phyloP scores from a whole-genome alignment of 1,284 basidiomycete genomes.

The Bondarzewia mesenterica region DNA sequence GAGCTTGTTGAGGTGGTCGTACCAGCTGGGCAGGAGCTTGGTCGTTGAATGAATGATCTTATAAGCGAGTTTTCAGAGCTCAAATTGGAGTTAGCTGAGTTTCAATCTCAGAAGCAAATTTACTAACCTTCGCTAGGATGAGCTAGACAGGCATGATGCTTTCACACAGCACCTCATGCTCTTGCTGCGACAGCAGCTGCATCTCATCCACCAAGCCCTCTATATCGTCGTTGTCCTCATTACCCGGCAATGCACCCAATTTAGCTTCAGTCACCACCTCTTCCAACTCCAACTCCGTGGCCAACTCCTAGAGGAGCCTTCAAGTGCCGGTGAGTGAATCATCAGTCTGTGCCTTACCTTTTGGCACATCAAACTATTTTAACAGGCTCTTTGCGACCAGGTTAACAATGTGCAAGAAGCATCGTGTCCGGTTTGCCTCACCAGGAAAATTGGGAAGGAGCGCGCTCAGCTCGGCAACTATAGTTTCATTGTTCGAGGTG shows the following conservation, averaged over 20 bases:
- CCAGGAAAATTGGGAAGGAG: neutral
- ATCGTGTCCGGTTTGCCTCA: neutral
- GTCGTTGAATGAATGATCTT: conserved; percentile 25
- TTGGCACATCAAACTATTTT: conserved; percentile 10
- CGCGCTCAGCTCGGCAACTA: neutral
- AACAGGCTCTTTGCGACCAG: conserved; percentile 5
- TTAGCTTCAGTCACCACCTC: neutral
- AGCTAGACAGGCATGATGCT: too few relatives aligned
- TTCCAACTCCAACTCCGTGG: neutral
- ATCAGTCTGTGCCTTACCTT: neutral
- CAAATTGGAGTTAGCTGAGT: neutral
- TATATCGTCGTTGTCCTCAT: neutral
- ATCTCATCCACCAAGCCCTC: neutral
- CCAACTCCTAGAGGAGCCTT: conserved; percentile 2
- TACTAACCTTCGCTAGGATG: neutral
- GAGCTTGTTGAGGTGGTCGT: conserved; percentile 10
- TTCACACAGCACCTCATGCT: too few relatives aligned
- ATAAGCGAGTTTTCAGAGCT: conserved; percentile 22
- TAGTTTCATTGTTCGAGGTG: neutral
- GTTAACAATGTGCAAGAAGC: conserved; percentile 3
- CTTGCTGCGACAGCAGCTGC: too few relatives aligned
- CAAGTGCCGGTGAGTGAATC: neutral
- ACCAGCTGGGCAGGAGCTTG: conserved; percentile 23
- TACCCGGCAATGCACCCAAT: neutral
- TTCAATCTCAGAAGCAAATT: neutral